Evolutionary conservation across 768 basidiomycete genomes (phyloP), one percentile per base, ranked within the genome.

Genomic region (Multifurca ochricompacta): DNA sequence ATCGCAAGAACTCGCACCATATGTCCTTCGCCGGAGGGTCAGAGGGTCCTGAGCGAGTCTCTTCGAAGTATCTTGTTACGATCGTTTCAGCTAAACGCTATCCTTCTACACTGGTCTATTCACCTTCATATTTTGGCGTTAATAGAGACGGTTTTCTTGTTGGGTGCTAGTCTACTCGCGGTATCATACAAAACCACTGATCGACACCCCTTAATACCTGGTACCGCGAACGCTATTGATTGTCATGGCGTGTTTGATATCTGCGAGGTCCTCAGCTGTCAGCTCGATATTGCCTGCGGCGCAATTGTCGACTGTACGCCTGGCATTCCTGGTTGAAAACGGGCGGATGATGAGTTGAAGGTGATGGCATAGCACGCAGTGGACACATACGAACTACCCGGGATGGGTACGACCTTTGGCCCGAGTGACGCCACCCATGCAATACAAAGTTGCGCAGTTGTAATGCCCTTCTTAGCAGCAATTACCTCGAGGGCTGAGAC

Each of bases 1-100:
- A 59, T 78, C 79, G 9, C 67, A 71, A 0, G 63, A 64, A 1
- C 72, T 91, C 9, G 76, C 74, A 48, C 82, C 80, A 14, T 77
- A 83, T 68, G 85, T 90, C 6, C 63, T 74, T 48, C 64, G 55
- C 45, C 50, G 40, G 32, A 28, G 39, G 18, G 23, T 32, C 18
- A 51, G 37, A 35, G 42, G 48, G n/a, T 19, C 32, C 6, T 51
- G 43, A 56, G 23, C 37, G 10, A 8, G 10, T 45, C 25, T 40
- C 27, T 27, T n/a, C 18, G 27, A 28, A 35, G 18, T 43, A 16
- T 7, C 36, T 11, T 16, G 27, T 45, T 40, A 43, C 13, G 23
- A 39, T 14, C 23, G 37, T 45, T 45, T n/a, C 46, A 40, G n/a
- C 23, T 9, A 25, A 37, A 23, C 5, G 14, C 30, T 10, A 5